phyloP scores from a whole-genome alignment of 179 eudicot species.

The Pouteria campechiana region DNA sequence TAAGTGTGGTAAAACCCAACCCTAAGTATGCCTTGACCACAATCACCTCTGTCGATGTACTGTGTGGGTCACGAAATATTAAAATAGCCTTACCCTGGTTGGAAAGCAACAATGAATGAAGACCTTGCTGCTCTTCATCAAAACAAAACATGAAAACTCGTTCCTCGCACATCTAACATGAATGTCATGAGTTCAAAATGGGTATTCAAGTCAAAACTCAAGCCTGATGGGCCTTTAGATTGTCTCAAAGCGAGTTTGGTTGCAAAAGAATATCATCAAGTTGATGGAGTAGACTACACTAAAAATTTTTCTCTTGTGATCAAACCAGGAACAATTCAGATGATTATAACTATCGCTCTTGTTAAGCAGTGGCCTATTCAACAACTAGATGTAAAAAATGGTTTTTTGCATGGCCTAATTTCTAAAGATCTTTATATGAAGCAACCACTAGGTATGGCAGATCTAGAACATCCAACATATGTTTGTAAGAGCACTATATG shows the following conservation, averaged over 20 bases:
- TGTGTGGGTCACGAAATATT: not conserved
- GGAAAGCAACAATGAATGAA: not conserved
- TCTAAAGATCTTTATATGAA: not conserved
- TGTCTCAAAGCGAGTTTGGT: not conserved
- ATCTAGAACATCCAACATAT: not conserved
- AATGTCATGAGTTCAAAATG: not conserved
- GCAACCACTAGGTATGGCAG: not conserved
- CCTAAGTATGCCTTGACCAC: not conserved
- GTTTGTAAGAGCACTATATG: not conserved
- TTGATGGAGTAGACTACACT: not conserved
- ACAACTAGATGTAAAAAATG: too few species aligned
- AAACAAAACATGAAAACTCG: not conserved
- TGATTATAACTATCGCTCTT: not conserved
- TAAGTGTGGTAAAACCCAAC: not conserved
- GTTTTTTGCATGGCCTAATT: not conserved
- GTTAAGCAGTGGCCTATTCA: too few species aligned
- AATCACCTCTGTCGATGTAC: too few species aligned
- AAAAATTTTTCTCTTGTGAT: not conserved
- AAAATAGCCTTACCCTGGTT: not conserved
- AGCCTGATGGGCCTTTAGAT: not conserved
- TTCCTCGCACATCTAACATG: not conserved
- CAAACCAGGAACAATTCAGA: not conserved
- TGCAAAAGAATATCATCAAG: not conserved
- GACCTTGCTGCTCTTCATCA: not conserved
- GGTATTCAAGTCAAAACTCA: not conserved